phyloP scores from a whole-genome alignment of 2,329 filamentous ascomycete species.

The Ambrosiella cleistominuta region DNA sequence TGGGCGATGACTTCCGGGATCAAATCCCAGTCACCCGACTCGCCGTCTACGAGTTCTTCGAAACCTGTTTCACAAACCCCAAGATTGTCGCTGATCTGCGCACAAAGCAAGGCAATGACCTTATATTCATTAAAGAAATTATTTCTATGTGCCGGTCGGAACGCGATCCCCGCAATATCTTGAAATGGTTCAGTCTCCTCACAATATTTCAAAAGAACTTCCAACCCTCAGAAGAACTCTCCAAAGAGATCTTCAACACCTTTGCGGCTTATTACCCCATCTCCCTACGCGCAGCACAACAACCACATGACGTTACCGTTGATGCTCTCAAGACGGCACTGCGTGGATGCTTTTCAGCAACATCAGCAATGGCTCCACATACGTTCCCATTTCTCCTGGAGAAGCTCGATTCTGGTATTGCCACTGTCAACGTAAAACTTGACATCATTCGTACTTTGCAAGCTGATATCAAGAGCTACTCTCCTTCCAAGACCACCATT shows the following conservation, averaged over 20 bases:
- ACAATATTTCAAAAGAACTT: slow-evolving; percentile 28
- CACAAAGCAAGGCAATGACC: slow-evolving; percentile 23
- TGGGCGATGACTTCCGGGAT: slow-evolving; percentile 39
- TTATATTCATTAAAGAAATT: slow-evolving; percentile 31
- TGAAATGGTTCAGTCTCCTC: slow-evolving; percentile 38
- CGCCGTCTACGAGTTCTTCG: slow-evolving; percentile 33
- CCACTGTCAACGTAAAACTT: slow-evolving; percentile 36
- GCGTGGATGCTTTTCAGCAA: slow-evolving; percentile 35
- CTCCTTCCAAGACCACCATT: slow-evolving; percentile 28
- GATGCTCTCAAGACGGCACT: slow-evolving; percentile 37
- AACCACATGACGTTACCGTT: slow-evolving; percentile 32
- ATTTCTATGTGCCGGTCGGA: slow-evolving; percentile 35
- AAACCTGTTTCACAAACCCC: slow-evolving; percentile 26
- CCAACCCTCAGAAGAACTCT: slow-evolving; percentile 26
- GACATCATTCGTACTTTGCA: slow-evolving; percentile 39
- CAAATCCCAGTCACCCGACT: slow-evolving; percentile 34
- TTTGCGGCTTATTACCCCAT: slow-evolving; percentile 47
- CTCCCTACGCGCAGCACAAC: slow-evolving; percentile 34
- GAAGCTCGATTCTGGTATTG: slow-evolving; percentile 41
- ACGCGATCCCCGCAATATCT: slow-evolving; percentile 38
- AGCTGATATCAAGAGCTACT: slow-evolving; percentile 34
- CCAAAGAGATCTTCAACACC: slow-evolving; percentile 33
- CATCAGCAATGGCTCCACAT: slow-evolving; percentile 26
- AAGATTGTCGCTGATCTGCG: slow-evolving; percentile 26
- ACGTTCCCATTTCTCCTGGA: slow-evolving; percentile 36